Evolutionary conservation across 2,329 filamentous ascomycete genomes (phyloP).

Genomic region (Cordyceps tenuipes): DNA sequence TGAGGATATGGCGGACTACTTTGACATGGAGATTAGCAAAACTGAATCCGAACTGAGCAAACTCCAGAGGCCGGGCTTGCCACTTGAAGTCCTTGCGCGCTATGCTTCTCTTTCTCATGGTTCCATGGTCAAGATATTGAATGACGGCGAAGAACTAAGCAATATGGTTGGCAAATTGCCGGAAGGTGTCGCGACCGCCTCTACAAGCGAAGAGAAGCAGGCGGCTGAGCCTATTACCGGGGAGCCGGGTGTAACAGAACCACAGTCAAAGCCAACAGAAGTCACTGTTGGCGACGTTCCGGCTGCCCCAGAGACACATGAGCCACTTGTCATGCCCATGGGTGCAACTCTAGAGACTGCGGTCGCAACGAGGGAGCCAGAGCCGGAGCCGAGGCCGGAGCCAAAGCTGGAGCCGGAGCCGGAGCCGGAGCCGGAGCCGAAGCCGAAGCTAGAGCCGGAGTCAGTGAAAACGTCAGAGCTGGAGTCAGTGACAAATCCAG

Average conservation of each 20-base stretch:
- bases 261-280: neutral
- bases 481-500: neutral
- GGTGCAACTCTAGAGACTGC: neutral
- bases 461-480: neutral
- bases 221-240: neutral
- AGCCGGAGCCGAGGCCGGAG: neutral
- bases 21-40: slow-evolving; percentile 44
- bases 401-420: neutral
- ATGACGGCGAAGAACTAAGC: slow-evolving; percentile 34
- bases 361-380: neutral
- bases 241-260: neutral
- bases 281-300: neutral
- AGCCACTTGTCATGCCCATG: neutral
- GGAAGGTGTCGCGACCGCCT: slow-evolving; percentile 19
- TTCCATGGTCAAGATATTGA: slow-evolving; percentile 38
- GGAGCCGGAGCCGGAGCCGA: neutral
- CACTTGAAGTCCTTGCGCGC: slow-evolving; percentile 34
- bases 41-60: slow-evolving; percentile 41
- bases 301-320: neutral
- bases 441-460: neutral
- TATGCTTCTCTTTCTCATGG: slow-evolving; percentile 42
- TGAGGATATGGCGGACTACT: slow-evolving; percentile 50
- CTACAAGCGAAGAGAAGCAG: slow-evolving; percentile 10
- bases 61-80: slow-evolving; percentile 33
- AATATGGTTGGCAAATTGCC: slow-evolving; percentile 36